These are phyloP conservation scores for Solanum boliviense DNA, from an alignment of 257 asterid species.

Conservation along the genomic window DNA sequence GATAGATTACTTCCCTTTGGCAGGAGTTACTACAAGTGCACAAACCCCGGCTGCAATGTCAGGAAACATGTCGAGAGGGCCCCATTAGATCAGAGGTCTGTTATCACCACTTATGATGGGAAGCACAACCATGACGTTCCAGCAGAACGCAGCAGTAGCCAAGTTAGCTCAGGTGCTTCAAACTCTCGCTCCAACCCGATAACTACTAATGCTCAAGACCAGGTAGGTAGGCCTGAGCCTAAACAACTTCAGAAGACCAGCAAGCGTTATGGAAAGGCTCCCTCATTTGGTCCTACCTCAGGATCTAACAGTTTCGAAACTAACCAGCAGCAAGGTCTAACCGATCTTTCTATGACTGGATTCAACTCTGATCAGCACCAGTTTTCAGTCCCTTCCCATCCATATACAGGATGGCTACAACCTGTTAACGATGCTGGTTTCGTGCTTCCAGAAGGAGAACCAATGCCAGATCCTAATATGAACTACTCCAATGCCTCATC, in stretches of 20 bases:
- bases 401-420: slow-evolving; percentile 25
- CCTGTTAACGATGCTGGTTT: slow-evolving; percentile 18
- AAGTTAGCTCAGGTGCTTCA: slow-evolving; percentile 19
- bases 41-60: slow-evolving; percentile 62
- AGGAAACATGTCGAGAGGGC: slow-evolving; percentile 87
- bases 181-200: slow-evolving; percentile 9
- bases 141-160: slow-evolving; percentile 59
- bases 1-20: background rate
- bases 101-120: slow-evolving; percentile 72
- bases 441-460: slow-evolving; percentile 45
- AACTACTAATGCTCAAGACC: slow-evolving; percentile 17
- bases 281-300: slow-evolving; percentile 21
- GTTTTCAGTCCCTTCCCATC: slow-evolving; percentile 21
- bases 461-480: slow-evolving; percentile 31
- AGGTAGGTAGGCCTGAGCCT: slow-evolving; percentile 30
- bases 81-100: slow-evolving; percentile 58
- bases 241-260: slow-evolving; percentile 28
- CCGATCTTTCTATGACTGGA: slow-evolving; percentile 23
- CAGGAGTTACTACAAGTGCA: slow-evolving; percentile 93
- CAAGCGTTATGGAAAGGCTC: slow-evolving; percentile 31
- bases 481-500: slow-evolving; percentile 28
- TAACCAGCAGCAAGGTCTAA: slow-evolving; percentile 31
- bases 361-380: slow-evolving; percentile 28
- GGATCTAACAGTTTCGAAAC: slow-evolving; percentile 30
- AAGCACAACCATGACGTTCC: slow-evolving; percentile 84